A percentile compares a stretch with the other conserved stretches of the same genome.
These are phyloP conservation scores for Hypoxylon sp. DNA, from an alignment of 2,329 filamentous ascomycete genomes.

Conservation along the genomic window DNA sequence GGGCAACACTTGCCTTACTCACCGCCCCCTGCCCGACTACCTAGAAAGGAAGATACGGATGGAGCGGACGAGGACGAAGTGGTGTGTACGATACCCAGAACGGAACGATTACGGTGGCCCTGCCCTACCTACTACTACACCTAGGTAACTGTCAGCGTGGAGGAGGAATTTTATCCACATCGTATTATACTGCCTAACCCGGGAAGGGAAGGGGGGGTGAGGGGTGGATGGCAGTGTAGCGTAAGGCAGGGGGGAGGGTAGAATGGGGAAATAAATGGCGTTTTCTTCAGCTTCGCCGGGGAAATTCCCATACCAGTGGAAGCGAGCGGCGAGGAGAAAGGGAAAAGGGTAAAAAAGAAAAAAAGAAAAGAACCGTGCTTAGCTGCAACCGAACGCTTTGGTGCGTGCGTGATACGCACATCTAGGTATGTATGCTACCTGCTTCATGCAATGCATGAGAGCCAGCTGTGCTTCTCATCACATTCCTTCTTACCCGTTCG, in stretches of 20 bases:
- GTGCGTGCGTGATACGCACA: constrained; percentile 25
- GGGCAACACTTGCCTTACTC: constrained; percentile 21
- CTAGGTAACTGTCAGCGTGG: constrained; percentile 24
- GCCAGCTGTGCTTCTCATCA: constrained; percentile 33
- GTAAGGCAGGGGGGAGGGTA: neutral
- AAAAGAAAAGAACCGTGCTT: constrained; percentile 24
- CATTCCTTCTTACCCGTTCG: constrained; percentile 45
- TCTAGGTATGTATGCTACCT: constrained; percentile 11
- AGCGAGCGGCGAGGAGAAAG: constrained; percentile 24
- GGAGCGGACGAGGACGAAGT: constrained; percentile 15
- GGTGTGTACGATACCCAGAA: constrained; percentile 25
- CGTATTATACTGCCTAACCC: constrained; percentile 30
- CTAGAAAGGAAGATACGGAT: constrained; percentile 22
- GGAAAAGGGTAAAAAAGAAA: neutral
- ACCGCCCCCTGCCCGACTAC: constrained; percentile 23
- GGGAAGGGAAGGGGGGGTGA: constrained; percentile 8
- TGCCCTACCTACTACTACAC: neutral
- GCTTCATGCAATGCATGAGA: constrained; percentile 39
- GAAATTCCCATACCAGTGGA: constrained; percentile 23
- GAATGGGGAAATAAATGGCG: constrained; percentile 18
- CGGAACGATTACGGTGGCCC: constrained; percentile 22
- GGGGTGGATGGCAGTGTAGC: constrained; percentile 14
- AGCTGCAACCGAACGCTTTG: constrained; percentile 32
- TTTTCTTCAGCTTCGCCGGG: constrained; percentile 31
- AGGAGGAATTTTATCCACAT: constrained; percentile 17